A percentile compares a stretch with the other conserved stretches of the same genome.
Conservation (phyloP, 441 rosid species). For the Capsella rubella region DNA sequence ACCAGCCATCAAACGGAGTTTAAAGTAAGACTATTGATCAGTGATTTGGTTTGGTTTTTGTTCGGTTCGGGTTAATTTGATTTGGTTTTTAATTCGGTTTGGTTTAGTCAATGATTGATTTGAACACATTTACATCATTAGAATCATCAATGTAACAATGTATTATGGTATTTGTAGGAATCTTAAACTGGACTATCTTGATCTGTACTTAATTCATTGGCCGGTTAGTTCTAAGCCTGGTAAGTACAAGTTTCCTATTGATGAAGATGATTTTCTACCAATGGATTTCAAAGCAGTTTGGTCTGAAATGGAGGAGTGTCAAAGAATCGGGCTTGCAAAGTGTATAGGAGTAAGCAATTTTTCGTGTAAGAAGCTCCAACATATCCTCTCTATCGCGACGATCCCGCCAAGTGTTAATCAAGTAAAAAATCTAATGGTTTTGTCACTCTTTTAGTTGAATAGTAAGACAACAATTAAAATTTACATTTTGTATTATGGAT, state of each 20-base stretch:
- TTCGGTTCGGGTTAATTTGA: too few species aligned
- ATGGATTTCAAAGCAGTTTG: constrained; percentile 61
- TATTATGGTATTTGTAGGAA: constrained; percentile 45
- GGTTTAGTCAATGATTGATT: too few species aligned
- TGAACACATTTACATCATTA: too few species aligned
- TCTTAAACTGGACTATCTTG: constrained; percentile 58
- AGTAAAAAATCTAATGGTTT: constrained; percentile 39
- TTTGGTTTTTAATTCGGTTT: too few species aligned
- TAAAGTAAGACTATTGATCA: constrained; percentile 42
- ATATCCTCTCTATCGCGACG: constrained; percentile 56
- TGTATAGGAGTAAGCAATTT: constrained; percentile 76
- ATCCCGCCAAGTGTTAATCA: constrained; percentile 73
- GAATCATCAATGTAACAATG: neutral
- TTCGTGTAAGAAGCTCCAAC: constrained; percentile 61
- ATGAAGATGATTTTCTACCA: constrained; percentile 46
- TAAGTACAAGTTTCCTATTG: constrained; percentile 44
- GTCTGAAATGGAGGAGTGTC: constrained; percentile 75
- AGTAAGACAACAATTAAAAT: neutral
- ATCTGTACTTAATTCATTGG: constrained; percentile 65
- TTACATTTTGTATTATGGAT: neutral
- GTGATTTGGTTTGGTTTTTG: too few species aligned
- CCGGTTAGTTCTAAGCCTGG: constrained; percentile 58
- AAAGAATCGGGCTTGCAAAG: constrained; percentile 59
- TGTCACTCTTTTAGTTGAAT: neutral
- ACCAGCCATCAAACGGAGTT: constrained; percentile 48